Evolutionary conservation across 2,329 filamentous ascomycete species (phyloP).

Genomic region (Claviceps sp.): DNA sequence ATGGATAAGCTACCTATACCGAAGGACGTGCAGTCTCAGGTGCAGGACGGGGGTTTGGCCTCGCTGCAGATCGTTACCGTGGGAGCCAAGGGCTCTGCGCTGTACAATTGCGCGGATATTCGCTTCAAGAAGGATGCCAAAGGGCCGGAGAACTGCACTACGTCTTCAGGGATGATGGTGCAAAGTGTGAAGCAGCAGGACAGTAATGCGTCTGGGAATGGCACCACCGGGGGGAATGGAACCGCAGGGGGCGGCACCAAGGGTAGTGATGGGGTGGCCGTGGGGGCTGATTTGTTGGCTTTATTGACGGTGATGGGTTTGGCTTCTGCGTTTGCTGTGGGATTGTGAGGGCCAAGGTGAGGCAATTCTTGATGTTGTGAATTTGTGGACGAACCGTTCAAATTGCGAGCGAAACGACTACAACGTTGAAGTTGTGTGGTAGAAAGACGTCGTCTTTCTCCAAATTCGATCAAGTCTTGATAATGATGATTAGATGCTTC

Average conservation of each 20-base stretch:
- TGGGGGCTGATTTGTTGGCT: conserved; percentile 14
- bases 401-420: too few species aligned
- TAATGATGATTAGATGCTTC: too few species aligned
- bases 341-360: conserved; percentile 13
- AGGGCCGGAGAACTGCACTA: conserved; percentile 23
- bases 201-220: background rate
- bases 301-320: conserved; percentile 25
- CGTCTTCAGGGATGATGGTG: conserved; percentile 29
- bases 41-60: conserved; percentile 44
- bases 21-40: conserved; percentile 24
- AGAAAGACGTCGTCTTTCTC: too few species aligned
- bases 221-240: background rate
- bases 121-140: conserved; percentile 44
- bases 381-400: too few species aligned
- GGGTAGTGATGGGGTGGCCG: conserved; percentile 11
- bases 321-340: conserved; percentile 23
- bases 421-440: too few species aligned
- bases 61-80: conserved; percentile 58
- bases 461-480: too few species aligned
- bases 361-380: background rate
- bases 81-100: conserved; percentile 40
- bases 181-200: conserved; percentile 18
- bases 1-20: conserved; percentile 45
- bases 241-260: background rate
- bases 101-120: conserved; percentile 69